Conservation (phyloP, 2,329 filamentous ascomycete genomes). For the Penicillium psychrosexuale region DNA sequence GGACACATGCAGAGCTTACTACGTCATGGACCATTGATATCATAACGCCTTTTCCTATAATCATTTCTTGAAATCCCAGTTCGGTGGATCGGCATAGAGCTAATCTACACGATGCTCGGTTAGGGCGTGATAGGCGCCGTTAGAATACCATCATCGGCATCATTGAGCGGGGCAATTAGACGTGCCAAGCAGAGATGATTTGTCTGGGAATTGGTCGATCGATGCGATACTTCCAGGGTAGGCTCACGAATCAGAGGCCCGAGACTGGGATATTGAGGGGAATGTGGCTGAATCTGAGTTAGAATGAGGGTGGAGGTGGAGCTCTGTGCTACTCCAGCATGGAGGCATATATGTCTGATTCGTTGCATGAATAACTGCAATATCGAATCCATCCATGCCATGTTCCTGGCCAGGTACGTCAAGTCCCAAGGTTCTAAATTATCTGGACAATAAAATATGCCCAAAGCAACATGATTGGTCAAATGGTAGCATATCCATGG, state of each 20-base stretch:
- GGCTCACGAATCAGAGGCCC: constrained; percentile 8
- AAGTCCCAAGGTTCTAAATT: not conserved
- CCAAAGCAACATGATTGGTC: constrained; percentile 10
- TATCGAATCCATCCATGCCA: not conserved
- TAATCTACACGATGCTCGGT: constrained; percentile 7
- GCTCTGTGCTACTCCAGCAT: constrained; percentile 2
- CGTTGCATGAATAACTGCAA: not conserved
- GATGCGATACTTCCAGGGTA: not conserved
- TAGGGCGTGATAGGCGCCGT: constrained; percentile 6
- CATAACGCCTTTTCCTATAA: constrained; percentile 6
- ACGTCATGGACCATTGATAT: constrained; percentile 25
- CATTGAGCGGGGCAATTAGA: constrained; percentile 18
- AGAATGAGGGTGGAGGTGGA: constrained; percentile 11
- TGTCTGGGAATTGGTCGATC: constrained; percentile 10
- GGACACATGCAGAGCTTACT: constrained; percentile 8
- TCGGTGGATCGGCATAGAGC: constrained; percentile 11
- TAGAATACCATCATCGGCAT: constrained; percentile 12
- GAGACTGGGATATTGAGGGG: not conserved
- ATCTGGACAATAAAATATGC: not conserved
- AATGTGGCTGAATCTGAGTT: constrained; percentile 10
- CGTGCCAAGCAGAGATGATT: constrained; percentile 2
- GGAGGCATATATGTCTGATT: not conserved
- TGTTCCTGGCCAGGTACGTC: not conserved
- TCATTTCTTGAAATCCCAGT: constrained; percentile 7
- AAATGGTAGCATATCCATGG: constrained; percentile 10